Evolutionary conservation across 1,284 basidiomycete genomes (phyloP).

Genomic region (Papiliotrema terrestris): DNA sequence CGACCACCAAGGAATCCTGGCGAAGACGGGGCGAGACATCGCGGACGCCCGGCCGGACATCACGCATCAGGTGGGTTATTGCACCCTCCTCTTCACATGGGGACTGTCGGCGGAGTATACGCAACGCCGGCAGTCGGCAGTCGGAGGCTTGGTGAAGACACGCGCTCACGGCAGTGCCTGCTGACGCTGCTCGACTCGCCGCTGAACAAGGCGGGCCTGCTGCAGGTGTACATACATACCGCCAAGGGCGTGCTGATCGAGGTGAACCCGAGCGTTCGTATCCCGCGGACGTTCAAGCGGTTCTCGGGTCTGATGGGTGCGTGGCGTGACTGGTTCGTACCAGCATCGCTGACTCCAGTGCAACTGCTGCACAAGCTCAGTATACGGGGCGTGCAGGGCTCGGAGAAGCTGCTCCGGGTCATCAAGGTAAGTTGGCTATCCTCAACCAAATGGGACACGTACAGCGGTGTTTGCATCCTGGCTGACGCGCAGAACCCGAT

Average conservation of each 20-base stretch:
- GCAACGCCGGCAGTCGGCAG: no score
- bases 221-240: conserved; percentile 99
- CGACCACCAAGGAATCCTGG: conserved; percentile 97
- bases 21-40: conserved; percentile 96
- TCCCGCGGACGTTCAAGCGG: conserved; percentile 96
- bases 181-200: conserved; percentile 96
- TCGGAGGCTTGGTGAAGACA: no score
- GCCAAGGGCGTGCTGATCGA: conserved; percentile 96
- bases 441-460: background rate
- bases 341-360: conserved; percentile 55
- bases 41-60: conserved; percentile 98
- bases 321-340: conserved; percentile 33
- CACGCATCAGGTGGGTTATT: conserved; percentile 79
- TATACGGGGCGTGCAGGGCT: conserved; percentile 92
- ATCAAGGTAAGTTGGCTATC: conserved; percentile 65
- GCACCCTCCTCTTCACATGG: no score
- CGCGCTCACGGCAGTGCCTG: conserved; percentile 63
- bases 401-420: conserved; percentile 94
- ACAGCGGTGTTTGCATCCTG: background rate
- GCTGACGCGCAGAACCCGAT: conserved; percentile 74
- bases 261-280: conserved; percentile 95
- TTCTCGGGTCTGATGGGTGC: conserved; percentile 97
- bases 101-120: no score
- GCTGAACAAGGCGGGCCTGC: conserved; percentile 91
- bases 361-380: conserved; percentile 95